Evolutionary conservation across 306 rosid species (phyloP).

Genomic region (peach (Prunus persica)): DNA sequence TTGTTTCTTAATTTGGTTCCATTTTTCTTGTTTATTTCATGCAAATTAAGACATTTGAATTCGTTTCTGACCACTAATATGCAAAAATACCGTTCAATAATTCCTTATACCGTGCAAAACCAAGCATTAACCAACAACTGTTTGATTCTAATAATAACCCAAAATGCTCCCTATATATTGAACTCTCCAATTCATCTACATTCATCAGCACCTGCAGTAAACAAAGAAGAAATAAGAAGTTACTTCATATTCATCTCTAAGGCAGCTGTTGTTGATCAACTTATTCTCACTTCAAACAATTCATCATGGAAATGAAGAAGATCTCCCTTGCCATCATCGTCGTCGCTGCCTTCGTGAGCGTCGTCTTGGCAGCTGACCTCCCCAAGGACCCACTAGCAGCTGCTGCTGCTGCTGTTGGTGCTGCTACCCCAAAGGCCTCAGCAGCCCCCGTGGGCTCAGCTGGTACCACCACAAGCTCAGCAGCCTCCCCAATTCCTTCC

Average conservation of each 20-base stretch:
- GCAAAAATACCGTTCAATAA: not conserved
- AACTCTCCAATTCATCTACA: not conserved
- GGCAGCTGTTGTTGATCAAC: not conserved
- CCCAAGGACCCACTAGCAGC: not conserved
- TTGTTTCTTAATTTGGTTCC: not conserved
- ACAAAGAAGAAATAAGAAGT: not conserved
- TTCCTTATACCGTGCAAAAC: not conserved
- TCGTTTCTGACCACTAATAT: not conserved
- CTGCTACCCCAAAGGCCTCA: not conserved
- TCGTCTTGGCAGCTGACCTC: not conserved
- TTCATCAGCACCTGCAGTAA: constrained; percentile 5
- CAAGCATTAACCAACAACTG: not conserved
- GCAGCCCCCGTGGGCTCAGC: constrained; percentile 2
- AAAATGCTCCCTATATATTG: not conserved
- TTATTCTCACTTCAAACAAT: not conserved
- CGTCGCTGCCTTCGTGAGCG: not conserved
- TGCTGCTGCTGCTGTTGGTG: not conserved
- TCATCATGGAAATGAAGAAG: constrained; percentile 22
- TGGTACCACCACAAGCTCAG: not conserved
- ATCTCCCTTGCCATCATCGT: constrained; percentile 4
- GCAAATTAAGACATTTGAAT: not conserved
- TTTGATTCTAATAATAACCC: not conserved
- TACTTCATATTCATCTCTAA: not conserved
- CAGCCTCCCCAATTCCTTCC: not conserved
- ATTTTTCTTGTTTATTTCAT: not conserved